Base-by-base conservation (phyloP, 164 flowering plant genomes). In the Magnolia officinalis region DNA sequence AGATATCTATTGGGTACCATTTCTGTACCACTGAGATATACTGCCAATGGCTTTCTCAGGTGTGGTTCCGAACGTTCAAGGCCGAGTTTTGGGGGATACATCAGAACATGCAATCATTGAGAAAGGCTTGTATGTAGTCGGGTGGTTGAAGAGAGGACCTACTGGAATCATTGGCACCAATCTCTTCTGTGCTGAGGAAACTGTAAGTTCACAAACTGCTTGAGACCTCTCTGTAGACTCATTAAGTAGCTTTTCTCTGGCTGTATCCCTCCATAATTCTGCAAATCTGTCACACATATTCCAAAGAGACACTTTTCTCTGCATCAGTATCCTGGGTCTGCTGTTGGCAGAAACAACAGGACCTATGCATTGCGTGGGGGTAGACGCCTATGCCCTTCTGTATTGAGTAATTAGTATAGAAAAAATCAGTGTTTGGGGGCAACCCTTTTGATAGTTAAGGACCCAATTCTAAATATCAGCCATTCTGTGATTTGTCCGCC, bases 131-230 rank as follows among this genome's bases (percentile, higher is more conserved):
- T 94, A 96, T 78, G 98, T 96, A 13, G 89, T 86, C 76, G 98
- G 98, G 14, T 96, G 99, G 98, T 86, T 94, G 85, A 94, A 96
- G 86, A 90, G 98, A 85, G 99, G 98, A 70, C 97, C 99, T 63
- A 91, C 97, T 63, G 98, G 98, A 65, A 96, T 94, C 59, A 87
- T 96, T 75, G 99, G 82, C 31, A 94, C 99, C 80, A 96, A 94
- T 74, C 98, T 92, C 68, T 88, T 91, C 74, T 91, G 97, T 82
- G 98, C 98, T 23, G 97, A 94, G 80, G 97, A 96, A 88, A 96
- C 98, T 37, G 99, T 96, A 85, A 89, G 91, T 55, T 14, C n/a
- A 51, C 10, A 14, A 29, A 4, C 45, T 21, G 13, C 73, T 11
- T 11, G 61, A 55, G 61, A 37, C 45, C 45, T 37, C 45, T 37